Percentiles rank a stretch among this genome's conserved stretches.
Evolutionary conservation across 306 rosid species (phyloP).

Genomic region (Cercis canadensis): DNA sequence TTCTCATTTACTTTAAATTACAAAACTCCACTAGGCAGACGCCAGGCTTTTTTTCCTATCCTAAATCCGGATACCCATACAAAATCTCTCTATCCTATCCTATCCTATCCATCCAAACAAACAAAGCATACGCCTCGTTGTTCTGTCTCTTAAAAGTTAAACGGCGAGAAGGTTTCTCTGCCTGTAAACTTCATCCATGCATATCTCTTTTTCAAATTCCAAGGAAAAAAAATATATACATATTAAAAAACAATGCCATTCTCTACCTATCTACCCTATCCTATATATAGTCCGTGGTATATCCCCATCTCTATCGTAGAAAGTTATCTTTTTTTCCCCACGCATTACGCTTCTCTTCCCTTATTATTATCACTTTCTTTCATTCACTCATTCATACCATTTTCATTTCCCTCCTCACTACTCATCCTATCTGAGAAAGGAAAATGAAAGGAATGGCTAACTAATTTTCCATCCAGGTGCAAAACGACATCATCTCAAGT

Average conservation of each 20-base stretch:
- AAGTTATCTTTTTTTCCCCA: no score
- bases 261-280: no score
- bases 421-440: background rate
- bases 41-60: background rate
- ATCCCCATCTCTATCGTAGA: conserved; percentile 18
- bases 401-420: background rate
- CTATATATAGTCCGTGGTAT: no score
- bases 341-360: background rate
- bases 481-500: conserved; percentile 31
- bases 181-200: conserved; percentile 19
- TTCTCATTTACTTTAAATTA: background rate
- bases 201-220: conserved; percentile 52
- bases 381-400: no score
- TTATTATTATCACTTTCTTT: background rate
- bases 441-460: background rate
- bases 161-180: conserved; percentile 35
- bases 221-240: conserved; percentile 40
- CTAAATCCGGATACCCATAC: conserved; percentile 4
- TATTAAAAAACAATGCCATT: no score
- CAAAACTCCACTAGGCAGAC: background rate
- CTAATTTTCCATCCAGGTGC: background rate
- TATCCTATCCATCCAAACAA: background rate
- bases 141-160: conserved; percentile 43
- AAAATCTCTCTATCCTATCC: background rate
- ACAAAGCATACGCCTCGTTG: conserved; percentile 39